Conservation (phyloP, 2,329 filamentous ascomycete species). For the Aspergillus novofumigatus region DNA sequence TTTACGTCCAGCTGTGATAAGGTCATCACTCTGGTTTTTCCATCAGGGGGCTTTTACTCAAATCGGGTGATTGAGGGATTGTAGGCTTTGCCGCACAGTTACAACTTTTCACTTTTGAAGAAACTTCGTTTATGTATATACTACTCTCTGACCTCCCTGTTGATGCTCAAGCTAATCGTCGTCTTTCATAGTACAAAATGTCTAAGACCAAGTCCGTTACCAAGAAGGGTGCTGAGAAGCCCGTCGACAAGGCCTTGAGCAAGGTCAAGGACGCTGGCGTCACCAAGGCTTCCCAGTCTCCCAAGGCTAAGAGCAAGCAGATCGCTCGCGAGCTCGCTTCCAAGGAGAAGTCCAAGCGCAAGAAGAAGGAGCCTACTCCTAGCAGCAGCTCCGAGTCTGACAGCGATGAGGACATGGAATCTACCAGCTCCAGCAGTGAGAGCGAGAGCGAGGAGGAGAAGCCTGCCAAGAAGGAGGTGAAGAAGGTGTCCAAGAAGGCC, state of each 20-base stretch:
- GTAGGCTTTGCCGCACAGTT: conserved; percentile 34
- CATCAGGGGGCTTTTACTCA: conserved; percentile 25
- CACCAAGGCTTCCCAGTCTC: conserved; percentile 41
- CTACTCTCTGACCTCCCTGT: not conserved
- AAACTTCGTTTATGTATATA: conserved; percentile 2
- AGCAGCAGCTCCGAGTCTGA: conserved; percentile 33
- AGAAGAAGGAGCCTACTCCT: conserved; percentile 41
- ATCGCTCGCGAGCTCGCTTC: conserved; percentile 38
- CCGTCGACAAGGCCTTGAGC: conserved; percentile 40
- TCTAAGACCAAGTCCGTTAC: conserved; percentile 42
- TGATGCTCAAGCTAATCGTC: conserved; percentile 15
- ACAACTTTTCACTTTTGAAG: conserved; percentile 14
- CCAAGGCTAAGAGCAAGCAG: conserved; percentile 44
- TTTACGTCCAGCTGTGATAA: conserved; percentile 28
- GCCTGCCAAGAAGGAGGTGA: conserved; percentile 24
- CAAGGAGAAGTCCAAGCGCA: conserved; percentile 42
- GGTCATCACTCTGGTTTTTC: conserved; percentile 25
- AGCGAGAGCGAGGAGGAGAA: conserved; percentile 35
- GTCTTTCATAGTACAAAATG: conserved; percentile 31
- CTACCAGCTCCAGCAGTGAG: conserved; percentile 28
- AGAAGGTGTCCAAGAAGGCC: conserved; percentile 25
- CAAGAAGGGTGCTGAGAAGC: conserved; percentile 37
- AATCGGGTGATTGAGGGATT: conserved; percentile 37
- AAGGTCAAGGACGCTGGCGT: conserved; percentile 47
- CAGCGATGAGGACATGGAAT: conserved; percentile 38